A percentile compares a stretch with the other conserved stretches of the same genome.
Evolutionary conservation across 768 basidiomycete species (phyloP).

Genomic region (Imleria badia): DNA sequence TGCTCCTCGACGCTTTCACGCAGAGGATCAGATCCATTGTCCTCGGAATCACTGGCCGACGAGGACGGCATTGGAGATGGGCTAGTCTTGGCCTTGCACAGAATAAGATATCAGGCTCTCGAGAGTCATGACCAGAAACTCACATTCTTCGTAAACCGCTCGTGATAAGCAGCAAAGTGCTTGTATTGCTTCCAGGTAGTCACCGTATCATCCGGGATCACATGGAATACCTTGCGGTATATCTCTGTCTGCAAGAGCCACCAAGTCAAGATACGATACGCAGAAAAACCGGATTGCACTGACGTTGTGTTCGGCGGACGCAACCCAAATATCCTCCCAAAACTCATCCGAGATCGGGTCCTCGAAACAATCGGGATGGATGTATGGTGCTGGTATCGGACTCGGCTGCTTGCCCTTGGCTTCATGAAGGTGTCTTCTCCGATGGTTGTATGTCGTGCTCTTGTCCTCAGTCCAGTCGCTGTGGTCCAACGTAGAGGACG

Average conservation of each 20-base stretch:
- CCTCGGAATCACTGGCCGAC: constrained; percentile 52
- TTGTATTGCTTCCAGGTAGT: constrained; percentile 96
- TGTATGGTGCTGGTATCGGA: constrained; percentile 63
- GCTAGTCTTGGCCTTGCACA: constrained; percentile 43
- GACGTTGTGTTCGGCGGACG: constrained; percentile 87
- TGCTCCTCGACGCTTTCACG: constrained; percentile 20
- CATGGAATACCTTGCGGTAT: constrained; percentile 92
- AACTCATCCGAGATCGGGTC: constrained; percentile 88
- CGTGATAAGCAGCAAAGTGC: constrained; percentile 76
- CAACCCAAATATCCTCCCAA: constrained; percentile 89
- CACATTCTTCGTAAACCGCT: constrained; percentile 70
- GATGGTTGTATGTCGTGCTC: constrained; percentile 45
- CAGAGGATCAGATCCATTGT: constrained; percentile 15
- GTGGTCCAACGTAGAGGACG: constrained; percentile 43
- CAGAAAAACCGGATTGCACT: constrained; percentile 27
- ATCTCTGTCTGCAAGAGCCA: constrained; percentile 74
- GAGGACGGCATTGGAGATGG: constrained; percentile 45
- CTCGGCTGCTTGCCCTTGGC: constrained; percentile 56
- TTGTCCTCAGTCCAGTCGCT: constrained; percentile 50
- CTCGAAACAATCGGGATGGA: constrained; percentile 77
- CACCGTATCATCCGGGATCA: constrained; percentile 88
- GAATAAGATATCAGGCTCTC: constrained; percentile 2
- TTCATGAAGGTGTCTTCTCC: constrained; percentile 58
- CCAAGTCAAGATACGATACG: background rate
- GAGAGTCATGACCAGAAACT: constrained; percentile 19